Base-by-base conservation (phyloP, 208 protist genomes). In the Strigomonas culicis region DNA sequence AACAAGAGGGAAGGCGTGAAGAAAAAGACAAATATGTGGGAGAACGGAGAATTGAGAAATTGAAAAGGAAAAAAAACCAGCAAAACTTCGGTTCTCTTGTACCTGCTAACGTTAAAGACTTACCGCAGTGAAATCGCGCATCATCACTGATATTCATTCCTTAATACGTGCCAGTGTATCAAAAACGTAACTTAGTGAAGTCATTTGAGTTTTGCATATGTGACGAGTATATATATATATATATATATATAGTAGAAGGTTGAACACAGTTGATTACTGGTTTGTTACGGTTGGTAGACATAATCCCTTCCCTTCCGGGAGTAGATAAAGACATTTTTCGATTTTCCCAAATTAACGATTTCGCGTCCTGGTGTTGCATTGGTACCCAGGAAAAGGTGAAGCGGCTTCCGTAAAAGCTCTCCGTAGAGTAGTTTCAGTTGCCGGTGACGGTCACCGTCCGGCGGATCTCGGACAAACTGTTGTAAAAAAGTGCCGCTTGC, bases 271-370 rank as follows among this genome's bases (percentile, higher is more conserved):
- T 43, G 15, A 55, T 30, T 44, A 62, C 22, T 31, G 31, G 6
- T 6, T 22, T 53, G n/a, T 22, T 7, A 58, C 19, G n/a, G 52
- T 44, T 86, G 73, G 61, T 92, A 95, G 39, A 89, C 62, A 62
- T 84, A 93, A 19, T 70, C 60, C 31, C 66, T 24, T 11, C 83
- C 90, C 55, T 84, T 90, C 46, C 86, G 89, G 2, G 73, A 83
- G 59, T 95, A 95, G 13, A 95, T 56, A 74, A 90, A 91, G 13
- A 95, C 80, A 60, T 80, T 86, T 70, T 91, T 93, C 0, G 69
- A 72, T 56, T 86, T 90, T 13, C 86, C 86, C 31, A 82, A 89
- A 64, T 92, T 92, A 13, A 95, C 57, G 46, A 95, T 70, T 46
- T 95, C 90, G 19, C 81, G 59, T 0, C 77, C 76, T 0, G 90